phyloP scores from a whole-genome alignment of 2,329 filamentous ascomycete species.

The Colletotrichum noveboracense region DNA sequence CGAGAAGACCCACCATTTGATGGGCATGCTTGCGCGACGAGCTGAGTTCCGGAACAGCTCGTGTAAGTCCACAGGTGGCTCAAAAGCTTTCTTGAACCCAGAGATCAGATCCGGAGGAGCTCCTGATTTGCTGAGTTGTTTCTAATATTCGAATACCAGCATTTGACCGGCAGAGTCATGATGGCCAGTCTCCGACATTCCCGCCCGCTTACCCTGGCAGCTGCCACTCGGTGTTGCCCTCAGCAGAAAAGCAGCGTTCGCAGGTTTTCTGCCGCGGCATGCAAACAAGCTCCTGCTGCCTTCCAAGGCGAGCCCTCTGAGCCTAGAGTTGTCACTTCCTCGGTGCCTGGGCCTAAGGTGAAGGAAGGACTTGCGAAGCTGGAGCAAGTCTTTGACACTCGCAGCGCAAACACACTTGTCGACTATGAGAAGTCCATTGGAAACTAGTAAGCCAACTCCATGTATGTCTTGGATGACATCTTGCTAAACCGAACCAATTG shows the following conservation, averaged over 20 bases:
- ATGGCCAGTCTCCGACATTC: background rate
- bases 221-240: background rate
- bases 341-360: conserved; percentile 75
- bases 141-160: background rate
- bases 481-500: background rate
- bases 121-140: background rate
- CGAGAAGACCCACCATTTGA: background rate
- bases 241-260: background rate
- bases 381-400: conserved; percentile 81
- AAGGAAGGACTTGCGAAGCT: conserved; percentile 73
- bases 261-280: background rate
- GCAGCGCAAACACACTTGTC: conserved; percentile 82
- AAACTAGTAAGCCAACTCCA: conserved; percentile 57
- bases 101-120: background rate
- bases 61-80: background rate
- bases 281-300: background rate
- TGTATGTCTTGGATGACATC: too few species aligned
- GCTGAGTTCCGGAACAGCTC: background rate
- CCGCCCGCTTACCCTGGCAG: background rate
- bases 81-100: background rate
- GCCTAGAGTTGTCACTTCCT: background rate
- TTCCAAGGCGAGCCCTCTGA: background rate
- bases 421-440: conserved; percentile 78
- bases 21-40: background rate
- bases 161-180: background rate